A percentile compares a stretch with the other conserved stretches of the same genome.
These are phyloP conservation scores for Phanerochaete sordida DNA, from an alignment of 768 basidiomycete species.

Conservation along the genomic window DNA sequence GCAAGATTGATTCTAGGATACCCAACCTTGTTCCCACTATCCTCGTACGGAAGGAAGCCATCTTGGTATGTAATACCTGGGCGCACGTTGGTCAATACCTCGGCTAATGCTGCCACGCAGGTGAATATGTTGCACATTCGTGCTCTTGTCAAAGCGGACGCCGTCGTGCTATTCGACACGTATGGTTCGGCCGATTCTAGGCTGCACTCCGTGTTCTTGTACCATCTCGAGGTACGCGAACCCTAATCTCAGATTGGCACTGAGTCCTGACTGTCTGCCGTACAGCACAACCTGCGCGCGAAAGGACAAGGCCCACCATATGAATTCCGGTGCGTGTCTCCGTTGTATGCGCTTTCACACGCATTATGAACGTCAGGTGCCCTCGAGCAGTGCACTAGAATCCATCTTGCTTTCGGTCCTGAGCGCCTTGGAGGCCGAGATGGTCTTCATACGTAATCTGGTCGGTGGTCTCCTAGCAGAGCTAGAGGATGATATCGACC, in stretches of 20 bases:
- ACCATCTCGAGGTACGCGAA: constrained; percentile 70
- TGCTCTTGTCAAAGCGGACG: constrained; percentile 90
- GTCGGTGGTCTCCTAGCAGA: constrained; percentile 89
- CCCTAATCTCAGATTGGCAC: constrained; percentile 2
- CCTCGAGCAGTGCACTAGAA: constrained; percentile 74
- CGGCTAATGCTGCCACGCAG: constrained; percentile 33
- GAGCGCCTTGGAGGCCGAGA: constrained; percentile 92
- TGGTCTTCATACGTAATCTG: constrained; percentile 89
- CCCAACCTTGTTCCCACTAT: constrained; percentile 96
- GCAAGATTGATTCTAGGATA: constrained; percentile 93
- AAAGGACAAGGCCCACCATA: constrained; percentile 73
- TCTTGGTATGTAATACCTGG: constrained; percentile 56
- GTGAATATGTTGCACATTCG: constrained; percentile 94
- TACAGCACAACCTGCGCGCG: constrained; percentile 78
- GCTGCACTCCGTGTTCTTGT: constrained; percentile 83
- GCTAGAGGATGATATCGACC: constrained; percentile 92
- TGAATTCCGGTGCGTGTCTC: constrained; percentile 69
- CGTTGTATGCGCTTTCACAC: constrained; percentile 13
- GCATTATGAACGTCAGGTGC: constrained; percentile 14
- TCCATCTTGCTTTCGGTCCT: constrained; percentile 89
- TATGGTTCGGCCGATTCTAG: constrained; percentile 85
- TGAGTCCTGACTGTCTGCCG: constrained; percentile 12
- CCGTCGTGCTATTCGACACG: constrained; percentile 89
- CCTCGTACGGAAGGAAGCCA: constrained; percentile 80
- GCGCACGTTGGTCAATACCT: neutral